Percentiles rank a stretch among this genome's conserved stretches.
These are phyloP conservation scores for Teratosphaeria nubilosa DNA, from an alignment of 2,329 filamentous ascomycete genomes.

Conservation along the genomic window DNA sequence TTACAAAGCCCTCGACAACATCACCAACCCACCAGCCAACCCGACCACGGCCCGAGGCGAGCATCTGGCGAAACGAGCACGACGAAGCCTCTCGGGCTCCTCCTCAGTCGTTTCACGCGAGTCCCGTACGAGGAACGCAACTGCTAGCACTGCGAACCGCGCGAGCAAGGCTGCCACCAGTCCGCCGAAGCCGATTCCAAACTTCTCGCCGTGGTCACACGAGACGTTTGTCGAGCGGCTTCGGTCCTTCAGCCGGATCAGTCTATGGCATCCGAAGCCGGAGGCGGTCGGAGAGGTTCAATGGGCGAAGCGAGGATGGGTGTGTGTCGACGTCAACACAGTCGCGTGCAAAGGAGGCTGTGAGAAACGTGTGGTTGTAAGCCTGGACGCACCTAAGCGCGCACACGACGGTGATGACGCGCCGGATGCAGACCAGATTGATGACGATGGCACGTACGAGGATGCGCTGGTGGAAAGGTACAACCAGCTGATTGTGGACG, in stretches of 20 bases:
- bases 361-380: conserved; percentile 72
- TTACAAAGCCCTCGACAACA: conserved; percentile 59
- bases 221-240: conserved; percentile 70
- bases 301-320: conserved; percentile 92
- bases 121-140: conserved; percentile 5
- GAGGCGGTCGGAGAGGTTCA: conserved; percentile 76
- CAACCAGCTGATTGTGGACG: conserved; percentile 57
- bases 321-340: conserved; percentile 71
- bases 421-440: conserved; percentile 39
- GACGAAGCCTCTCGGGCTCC: conserved; percentile 19
- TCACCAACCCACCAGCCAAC: conserved; percentile 34
- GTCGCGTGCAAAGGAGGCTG: conserved; percentile 76
- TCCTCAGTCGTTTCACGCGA: conserved; percentile 6
- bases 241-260: conserved; percentile 81
- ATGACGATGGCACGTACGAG: conserved; percentile 22
- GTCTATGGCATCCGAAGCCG: conserved; percentile 88
- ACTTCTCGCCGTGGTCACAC: conserved; percentile 80
- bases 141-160: conserved; percentile 16
- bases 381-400: conserved; percentile 47
- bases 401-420: conserved; percentile 40
- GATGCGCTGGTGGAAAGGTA: conserved; percentile 68
- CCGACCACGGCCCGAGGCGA: conserved; percentile 24
- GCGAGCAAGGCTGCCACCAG: conserved; percentile 3
- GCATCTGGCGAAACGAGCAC: conserved; percentile 23
- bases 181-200: conserved; percentile 37